These are phyloP conservation scores for Heritiera littoralis DNA, from an alignment of 345 rosid species.

Conservation along the genomic window DNA sequence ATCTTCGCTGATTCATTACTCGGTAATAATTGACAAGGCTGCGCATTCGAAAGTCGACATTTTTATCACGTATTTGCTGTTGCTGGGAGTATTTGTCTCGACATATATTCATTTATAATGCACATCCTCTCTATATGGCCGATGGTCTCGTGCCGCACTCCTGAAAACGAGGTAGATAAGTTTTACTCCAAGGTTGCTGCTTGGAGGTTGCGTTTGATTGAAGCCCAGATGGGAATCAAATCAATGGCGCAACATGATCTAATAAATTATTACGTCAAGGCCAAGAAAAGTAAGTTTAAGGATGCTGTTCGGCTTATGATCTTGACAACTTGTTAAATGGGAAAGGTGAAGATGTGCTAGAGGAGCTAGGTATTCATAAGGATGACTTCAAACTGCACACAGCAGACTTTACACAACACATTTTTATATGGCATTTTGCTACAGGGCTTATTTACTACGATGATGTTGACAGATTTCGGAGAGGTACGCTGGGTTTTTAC, in stretches of 20 bases:
- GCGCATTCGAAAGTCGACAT: slow-evolving; percentile 5
- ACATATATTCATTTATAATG: not conserved
- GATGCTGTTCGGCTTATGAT: too few species aligned
- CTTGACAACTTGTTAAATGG: too few species aligned
- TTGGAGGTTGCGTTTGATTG: too few species aligned
- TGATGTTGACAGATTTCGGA: too few species aligned
- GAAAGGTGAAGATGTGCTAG: too few species aligned
- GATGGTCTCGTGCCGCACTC: not conserved
- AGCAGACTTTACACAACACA: too few species aligned
- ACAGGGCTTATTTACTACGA: too few species aligned
- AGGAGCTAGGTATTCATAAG: too few species aligned
- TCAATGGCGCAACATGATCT: not conserved
- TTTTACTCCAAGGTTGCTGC: not conserved
- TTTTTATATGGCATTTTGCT: too few species aligned
- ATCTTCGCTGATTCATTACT: slow-evolving; percentile 18
- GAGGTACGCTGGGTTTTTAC: too few species aligned
- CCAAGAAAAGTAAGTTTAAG: not conserved
- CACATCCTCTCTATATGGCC: not conserved
- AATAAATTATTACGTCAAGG: not conserved
- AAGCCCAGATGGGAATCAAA: not conserved
- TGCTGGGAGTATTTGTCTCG: slow-evolving; percentile 12
- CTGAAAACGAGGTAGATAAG: not conserved
- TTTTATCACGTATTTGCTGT: slow-evolving; percentile 18
- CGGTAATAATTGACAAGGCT: not conserved
- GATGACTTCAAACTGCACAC: too few species aligned